Evolutionary conservation across 345 rosid species (phyloP).

Genomic region (Linum trigynum): DNA sequence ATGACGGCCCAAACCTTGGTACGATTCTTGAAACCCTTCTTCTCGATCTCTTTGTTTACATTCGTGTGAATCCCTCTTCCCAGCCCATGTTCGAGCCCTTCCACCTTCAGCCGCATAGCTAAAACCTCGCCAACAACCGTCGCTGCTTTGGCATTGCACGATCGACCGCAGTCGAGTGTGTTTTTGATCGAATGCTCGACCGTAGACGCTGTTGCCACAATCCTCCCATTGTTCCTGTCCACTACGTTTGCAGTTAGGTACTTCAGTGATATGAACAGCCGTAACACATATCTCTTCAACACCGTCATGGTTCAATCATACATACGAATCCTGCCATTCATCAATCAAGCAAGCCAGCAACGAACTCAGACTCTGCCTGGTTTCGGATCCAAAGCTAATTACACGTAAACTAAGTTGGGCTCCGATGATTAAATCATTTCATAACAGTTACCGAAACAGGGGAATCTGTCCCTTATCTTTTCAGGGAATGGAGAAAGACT

Average conservation of each 20-base stretch:
- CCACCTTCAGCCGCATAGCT: conserved; percentile 72
- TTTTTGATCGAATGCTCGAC: conserved; percentile 72
- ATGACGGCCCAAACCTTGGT: conserved; percentile 42
- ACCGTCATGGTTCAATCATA: conserved; percentile 33
- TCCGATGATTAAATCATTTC: too few species aligned
- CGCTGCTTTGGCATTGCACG: conserved; percentile 79
- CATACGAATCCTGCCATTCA: too few species aligned
- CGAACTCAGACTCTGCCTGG: too few species aligned
- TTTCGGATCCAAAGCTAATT: too few species aligned
- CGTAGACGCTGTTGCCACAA: conserved; percentile 62
- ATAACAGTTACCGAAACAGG: too few species aligned
- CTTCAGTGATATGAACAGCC: conserved; percentile 65
- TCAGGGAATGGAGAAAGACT: too few species aligned
- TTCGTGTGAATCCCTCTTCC: conserved; percentile 68
- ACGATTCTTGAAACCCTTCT: conserved; percentile 63
- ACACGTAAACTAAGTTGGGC: too few species aligned
- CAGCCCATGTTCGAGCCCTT: conserved; percentile 72
- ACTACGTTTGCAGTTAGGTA: conserved; percentile 71
- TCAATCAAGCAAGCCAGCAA: too few species aligned
- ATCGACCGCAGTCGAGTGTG: conserved; percentile 63
- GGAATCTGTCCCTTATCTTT: too few species aligned
- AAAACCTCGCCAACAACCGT: conserved; percentile 66
- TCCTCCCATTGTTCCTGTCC: conserved; percentile 70
- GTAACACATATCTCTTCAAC: conserved; percentile 53
- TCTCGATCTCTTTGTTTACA: conserved; percentile 67